Evolutionary conservation across 345 rosid genomes (phyloP), one percentile per base, ranked within the genome.

Genomic region (Hirschfeldia incana): DNA sequence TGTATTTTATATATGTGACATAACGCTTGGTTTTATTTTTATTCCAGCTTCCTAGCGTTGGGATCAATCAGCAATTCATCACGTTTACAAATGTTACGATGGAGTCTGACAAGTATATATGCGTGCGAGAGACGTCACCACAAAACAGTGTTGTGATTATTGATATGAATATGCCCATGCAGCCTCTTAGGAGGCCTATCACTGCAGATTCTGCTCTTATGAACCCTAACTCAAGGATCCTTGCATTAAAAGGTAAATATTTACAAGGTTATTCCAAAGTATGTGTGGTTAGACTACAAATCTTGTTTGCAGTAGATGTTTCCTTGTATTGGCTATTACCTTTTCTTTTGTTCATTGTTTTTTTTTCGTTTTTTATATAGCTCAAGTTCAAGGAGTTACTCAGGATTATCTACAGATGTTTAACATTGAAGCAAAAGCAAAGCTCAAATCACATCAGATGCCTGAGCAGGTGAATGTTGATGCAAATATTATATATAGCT

Each of bases 391-490:
- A 28, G 99, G 99, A 83, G 92, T 97, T 17, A 88, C 94, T 69
- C 97, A 93, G 85, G 99, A 93, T 87, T 97, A 96, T 85, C 85
- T 96, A 66, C 99, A 96, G 82, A 93, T 96, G 87, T 93, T 96
- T 83, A 96, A 96, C 85, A 93, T 96, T 57, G 99, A 96, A 89
- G 80, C 89, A 91, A 96, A 96, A 81, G 83, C 97, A 33, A 96
- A 96, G 84, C 82, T 96, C 80, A 96, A 96, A 63, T 93, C 97
- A 3, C 89, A 93, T 84, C 99, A 91, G 85, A 96, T 93, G 99
- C 92, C 97, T 49, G 98, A 96, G 90, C 99, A 93, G 91, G 99
- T 91, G 79, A 67, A 66, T 59, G 26, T 64, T 73, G 65, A 65
- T 70, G 61, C 72, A 67, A 27, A 44, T 2, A 67, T 61, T 57